Conservation (phyloP, 2,329 filamentous ascomycete genomes). For the Bertia moriformis region DNA sequence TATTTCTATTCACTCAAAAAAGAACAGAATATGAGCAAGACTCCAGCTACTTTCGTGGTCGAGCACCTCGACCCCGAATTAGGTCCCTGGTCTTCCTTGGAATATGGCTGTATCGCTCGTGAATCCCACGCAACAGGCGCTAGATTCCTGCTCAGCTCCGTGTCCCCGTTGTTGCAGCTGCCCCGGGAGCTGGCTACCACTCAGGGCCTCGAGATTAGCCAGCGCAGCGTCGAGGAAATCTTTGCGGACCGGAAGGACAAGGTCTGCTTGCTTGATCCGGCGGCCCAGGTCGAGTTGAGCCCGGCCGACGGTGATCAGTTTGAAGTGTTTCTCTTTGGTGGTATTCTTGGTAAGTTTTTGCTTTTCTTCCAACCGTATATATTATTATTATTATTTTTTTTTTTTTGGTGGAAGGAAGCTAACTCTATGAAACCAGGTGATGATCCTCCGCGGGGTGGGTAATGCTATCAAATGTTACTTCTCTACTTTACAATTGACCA, state of each 20-base stretch:
- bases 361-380: constrained; percentile 2
- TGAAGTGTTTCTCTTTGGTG: constrained; percentile 54
- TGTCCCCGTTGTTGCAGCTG: constrained; percentile 34
- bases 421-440: constrained; percentile 28
- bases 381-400: background rate
- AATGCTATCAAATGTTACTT: too few relatives aligned
- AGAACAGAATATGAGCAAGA: too few relatives aligned
- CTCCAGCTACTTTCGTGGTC: constrained; percentile 44
- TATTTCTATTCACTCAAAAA: too few relatives aligned
- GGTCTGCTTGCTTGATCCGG: constrained; percentile 51
- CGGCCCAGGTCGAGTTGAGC: constrained; percentile 40
- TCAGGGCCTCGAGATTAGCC: constrained; percentile 31
- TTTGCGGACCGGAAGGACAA: constrained; percentile 36
- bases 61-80: constrained; percentile 56
- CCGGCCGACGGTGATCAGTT: constrained; percentile 47
- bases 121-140: constrained; percentile 36
- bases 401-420: background rate
- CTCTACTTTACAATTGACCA: constrained; percentile 6
- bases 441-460: constrained; percentile 47
- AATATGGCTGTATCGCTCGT: constrained; percentile 46
- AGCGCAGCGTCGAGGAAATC: constrained; percentile 41
- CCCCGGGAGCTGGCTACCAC: constrained; percentile 17
- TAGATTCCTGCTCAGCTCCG: constrained; percentile 43
- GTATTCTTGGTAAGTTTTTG: constrained; percentile 49
- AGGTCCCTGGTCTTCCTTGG: constrained; percentile 50